Evolutionary conservation across 2,329 filamentous ascomycete species (phyloP), one percentile per base, ranked within the genome.

Genomic region (Penicillium hordei): DNA sequence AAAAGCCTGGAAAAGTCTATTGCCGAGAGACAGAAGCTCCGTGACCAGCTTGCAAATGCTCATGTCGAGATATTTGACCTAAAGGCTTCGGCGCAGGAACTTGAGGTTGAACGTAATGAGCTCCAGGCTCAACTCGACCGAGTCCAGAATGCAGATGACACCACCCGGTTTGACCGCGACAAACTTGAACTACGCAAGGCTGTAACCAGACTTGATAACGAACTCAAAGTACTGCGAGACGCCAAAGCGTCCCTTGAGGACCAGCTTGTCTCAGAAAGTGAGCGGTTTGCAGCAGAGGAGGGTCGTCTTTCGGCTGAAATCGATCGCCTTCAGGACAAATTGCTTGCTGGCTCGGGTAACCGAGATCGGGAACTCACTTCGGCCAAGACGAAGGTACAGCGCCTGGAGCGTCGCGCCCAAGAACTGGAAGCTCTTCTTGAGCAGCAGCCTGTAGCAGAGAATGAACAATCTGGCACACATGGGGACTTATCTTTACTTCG

Each of bases 151-250:
- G 82, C 82, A 31, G 77, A 78, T 54, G 83, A 87, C 57, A 84
- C 81, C 1, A 82, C 85, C 64, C 82, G 82, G 13, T 71, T 89
- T 45, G 88, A 90, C 63, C 84, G 87, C 60, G 89, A 91, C 67
- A 86, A 87, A 62, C 76, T 88, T 45, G 86, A 90, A 53, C 77
- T 91, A 25, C 85, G 87, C 19, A 85, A 86, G 29, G 76, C 83
- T n/a, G 89, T 87, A 69, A 76, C 86, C 60, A 88, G 86, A 66
- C 80, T 90, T 19, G 88, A 91, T 61, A 82, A 79, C 59, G 88
- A 91, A 66, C 78, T 89, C 17, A 84, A 85, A 42, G 81, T 86
- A 13, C 76, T 90, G 17, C 84, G 80, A 51, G 85, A 89, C 9
- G 88, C 91, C 68, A 87, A 86, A 65, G 80, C 79, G 55, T 76